Percentiles rank a stretch among this genome's conserved stretches.
These are phyloP conservation scores for Hyaloscypha bicolor DNA, from an alignment of 495 filamentous ascomycete species.

Conservation along the genomic window DNA sequence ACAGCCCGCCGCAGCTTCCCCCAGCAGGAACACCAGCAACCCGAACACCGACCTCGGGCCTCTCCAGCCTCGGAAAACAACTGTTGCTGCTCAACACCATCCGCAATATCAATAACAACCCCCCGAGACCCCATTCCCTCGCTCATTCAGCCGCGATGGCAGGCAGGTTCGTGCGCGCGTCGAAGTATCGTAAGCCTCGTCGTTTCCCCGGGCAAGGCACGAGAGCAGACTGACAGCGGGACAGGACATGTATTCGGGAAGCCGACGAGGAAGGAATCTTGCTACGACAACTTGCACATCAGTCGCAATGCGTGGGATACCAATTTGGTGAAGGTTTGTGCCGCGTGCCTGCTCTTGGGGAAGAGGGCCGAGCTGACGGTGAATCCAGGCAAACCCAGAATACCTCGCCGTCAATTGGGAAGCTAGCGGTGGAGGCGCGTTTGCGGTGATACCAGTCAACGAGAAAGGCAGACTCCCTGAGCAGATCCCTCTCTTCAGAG, in stretches of 20 bases:
- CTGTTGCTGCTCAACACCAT: not conserved
- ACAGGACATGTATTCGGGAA: conserved; percentile 97
- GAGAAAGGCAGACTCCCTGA: conserved; percentile 90
- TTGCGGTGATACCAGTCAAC: conserved; percentile 90
- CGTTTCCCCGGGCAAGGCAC: conserved; percentile 13
- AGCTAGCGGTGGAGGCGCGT: conserved; percentile 92
- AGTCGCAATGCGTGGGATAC: conserved; percentile 99
- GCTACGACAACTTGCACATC: conserved; percentile 94
- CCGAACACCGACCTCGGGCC: not conserved
- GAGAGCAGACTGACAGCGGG: conserved; percentile 27
- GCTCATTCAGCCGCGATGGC: conserved; percentile 60
- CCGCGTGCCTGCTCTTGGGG: not conserved
- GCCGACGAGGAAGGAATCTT: conserved; percentile 85
- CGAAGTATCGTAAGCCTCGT: conserved; percentile 87
- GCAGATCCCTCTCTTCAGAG: conserved; percentile 90
- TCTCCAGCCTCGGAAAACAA: not conserved
- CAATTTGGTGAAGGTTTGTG: conserved; percentile 87
- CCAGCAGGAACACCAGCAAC: not conserved
- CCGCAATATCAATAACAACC: conserved; percentile 16
- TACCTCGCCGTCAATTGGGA: conserved; percentile 99
- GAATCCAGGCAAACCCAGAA: conserved; percentile 80
- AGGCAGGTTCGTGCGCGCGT: conserved; percentile 95
- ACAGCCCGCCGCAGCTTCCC: conserved; percentile 2
- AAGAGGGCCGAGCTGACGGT: conserved; percentile 21
- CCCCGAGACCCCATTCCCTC: not conserved